Conservation (phyloP, 2,329 filamentous ascomycete genomes). For the Aspergillus neotritici region DNA sequence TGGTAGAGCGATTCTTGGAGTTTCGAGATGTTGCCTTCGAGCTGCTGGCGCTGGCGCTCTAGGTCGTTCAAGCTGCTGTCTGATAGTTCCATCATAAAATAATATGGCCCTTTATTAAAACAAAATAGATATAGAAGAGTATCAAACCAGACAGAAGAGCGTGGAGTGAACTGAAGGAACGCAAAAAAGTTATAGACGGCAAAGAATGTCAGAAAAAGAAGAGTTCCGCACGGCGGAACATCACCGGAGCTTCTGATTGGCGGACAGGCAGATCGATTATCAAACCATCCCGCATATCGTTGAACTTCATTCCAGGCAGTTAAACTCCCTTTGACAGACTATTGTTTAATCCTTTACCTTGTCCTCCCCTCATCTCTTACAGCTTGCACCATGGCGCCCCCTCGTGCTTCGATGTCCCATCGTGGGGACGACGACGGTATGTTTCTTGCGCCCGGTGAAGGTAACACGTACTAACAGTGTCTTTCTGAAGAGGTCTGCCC, state of each 20-base stretch:
- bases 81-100: conserved; percentile 27
- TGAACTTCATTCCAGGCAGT: conserved; percentile 1
- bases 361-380: neutral
- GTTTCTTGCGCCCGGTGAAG: conserved; percentile 1
- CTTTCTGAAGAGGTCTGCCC: conserved; percentile 71
- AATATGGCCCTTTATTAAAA: conserved; percentile 7
- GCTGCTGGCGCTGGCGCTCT: conserved; percentile 66
- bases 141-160: neutral
- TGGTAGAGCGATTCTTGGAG: conserved; percentile 71
- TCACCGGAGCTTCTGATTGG: conserved; percentile 19
- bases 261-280: conserved; percentile 16
- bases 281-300: conserved; percentile 8
- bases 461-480: conserved; percentile 9
- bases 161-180: neutral
- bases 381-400: conserved; percentile 25
- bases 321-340: too few relatives aligned
- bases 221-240: conserved; percentile 15
- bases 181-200: conserved; percentile 10
- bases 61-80: conserved; percentile 58
- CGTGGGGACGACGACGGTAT: conserved; percentile 41
- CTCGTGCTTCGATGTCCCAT: conserved; percentile 27
- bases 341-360: neutral
- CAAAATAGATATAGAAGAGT: neutral
- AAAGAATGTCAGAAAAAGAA: conserved; percentile 14
- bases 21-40: conserved; percentile 70